A percentile compares a stretch with the other conserved stretches of the same genome.
Conservation (phyloP, 192 early-diverging fungal genomes). For the Coemansia sp. region DNA sequence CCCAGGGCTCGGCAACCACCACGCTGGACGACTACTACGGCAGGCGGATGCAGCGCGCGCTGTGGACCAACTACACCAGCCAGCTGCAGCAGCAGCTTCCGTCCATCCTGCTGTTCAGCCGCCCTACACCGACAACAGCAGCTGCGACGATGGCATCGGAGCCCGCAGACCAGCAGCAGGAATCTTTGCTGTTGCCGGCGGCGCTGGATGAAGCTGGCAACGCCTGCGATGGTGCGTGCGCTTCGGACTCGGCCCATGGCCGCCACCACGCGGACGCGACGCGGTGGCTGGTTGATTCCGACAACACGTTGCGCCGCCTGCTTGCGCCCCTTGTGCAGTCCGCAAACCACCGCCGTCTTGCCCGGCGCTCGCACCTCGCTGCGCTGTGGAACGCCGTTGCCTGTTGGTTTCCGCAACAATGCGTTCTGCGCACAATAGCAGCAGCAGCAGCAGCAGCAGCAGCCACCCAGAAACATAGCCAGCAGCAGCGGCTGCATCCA, state of each 20-base stretch:
- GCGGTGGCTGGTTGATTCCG: constrained; percentile 18
- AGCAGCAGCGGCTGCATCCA: no score
- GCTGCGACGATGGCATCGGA: no score
- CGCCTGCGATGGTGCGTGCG: no score
- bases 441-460: not conserved
- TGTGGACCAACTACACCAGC: constrained; percentile 29
- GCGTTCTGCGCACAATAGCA: constrained; percentile 5
- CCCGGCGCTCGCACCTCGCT: not conserved
- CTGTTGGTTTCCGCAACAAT: constrained; percentile 8
- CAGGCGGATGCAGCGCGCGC: constrained; percentile 3
- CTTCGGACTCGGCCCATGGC: no score
- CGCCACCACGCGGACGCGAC: not conserved
- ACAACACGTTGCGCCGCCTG: constrained; percentile 13
- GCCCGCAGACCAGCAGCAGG: no score
- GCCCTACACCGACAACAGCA: not conserved
- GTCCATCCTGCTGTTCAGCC: constrained; percentile 8
- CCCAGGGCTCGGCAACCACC: constrained; percentile 3
- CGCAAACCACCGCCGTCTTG: not conserved
- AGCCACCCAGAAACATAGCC: no score
- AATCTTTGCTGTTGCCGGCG: no score
- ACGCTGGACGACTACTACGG: constrained; percentile 19
- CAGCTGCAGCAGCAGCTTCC: constrained; percentile 21
- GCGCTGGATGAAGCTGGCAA: no score
- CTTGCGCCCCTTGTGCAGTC: constrained; percentile 22
- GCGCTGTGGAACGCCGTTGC: constrained; percentile 25